These are phyloP conservation scores for Ogataea ganodermae DNA, from an alignment of 805 yeast species.

Conservation along the genomic window DNA sequence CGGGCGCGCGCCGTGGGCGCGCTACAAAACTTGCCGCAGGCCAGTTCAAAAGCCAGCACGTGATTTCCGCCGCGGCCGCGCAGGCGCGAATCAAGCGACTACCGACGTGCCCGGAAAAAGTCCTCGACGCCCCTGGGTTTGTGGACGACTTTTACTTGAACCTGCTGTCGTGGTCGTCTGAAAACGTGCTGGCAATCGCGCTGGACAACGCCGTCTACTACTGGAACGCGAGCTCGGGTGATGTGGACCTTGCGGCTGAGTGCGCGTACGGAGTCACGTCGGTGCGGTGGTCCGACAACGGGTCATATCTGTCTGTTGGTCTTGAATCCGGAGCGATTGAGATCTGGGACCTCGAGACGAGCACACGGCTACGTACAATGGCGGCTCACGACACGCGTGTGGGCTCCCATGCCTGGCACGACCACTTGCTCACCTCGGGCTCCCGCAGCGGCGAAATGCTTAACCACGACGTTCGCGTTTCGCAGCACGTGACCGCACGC, in stretches of 20 bases:
- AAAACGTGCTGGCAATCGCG: constrained; percentile 85
- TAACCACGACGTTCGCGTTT: constrained; percentile 87
- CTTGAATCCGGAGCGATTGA: constrained; percentile 81
- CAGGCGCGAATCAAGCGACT: constrained; percentile 73
- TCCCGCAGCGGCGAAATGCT: constrained; percentile 81
- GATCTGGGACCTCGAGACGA: constrained; percentile 89
- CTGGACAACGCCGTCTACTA: constrained; percentile 80
- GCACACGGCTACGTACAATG: constrained; percentile 76
- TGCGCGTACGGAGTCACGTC: constrained; percentile 63
- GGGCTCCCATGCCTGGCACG: constrained; percentile 83
- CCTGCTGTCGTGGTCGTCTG: constrained; percentile 82
- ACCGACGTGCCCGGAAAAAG: constrained; percentile 87
- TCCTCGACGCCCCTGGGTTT: constrained; percentile 94
- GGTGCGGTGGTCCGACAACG: constrained; percentile 89
- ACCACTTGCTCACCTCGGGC: constrained; percentile 82
- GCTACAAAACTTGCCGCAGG: constrained; percentile 19
- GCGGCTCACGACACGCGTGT: constrained; percentile 72
- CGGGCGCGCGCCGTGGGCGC: constrained; percentile 40
- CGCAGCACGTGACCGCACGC: constrained; percentile 66
- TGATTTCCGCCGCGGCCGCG: constrained; percentile 47
- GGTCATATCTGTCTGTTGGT: constrained; percentile 82
- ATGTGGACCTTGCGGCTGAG: constrained; percentile 66
- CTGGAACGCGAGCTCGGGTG: constrained; percentile 88
- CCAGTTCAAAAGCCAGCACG: constrained; percentile 26
- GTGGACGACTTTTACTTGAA: constrained; percentile 91